phyloP scores from a whole-genome alignment of 306 rosid genomes.

The Malus asiatica region DNA sequence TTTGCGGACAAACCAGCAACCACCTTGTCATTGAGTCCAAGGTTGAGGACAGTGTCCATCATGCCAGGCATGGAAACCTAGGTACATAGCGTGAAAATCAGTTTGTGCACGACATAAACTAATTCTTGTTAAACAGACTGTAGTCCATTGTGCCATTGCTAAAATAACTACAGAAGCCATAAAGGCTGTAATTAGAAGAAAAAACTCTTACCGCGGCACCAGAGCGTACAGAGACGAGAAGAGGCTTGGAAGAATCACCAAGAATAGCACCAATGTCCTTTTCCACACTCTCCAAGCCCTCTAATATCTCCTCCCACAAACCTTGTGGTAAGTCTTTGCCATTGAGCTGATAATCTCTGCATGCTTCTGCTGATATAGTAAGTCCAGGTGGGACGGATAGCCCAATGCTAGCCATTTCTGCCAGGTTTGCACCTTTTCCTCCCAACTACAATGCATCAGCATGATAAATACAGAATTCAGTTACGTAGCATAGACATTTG shows the following conservation, averaged over 20 bases:
- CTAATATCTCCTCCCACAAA: conserved; percentile 81
- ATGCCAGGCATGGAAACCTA: conserved; percentile 99
- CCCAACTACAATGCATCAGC: conserved; percentile 49
- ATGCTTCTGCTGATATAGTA: conserved; percentile 90
- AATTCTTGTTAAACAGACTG: neutral
- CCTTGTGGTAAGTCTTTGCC: conserved; percentile 52
- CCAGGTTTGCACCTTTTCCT: conserved; percentile 97
- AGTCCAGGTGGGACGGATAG: conserved; percentile 90
- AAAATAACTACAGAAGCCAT: neutral
- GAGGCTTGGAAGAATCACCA: conserved; percentile 81
- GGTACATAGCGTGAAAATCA: conserved; percentile 2
- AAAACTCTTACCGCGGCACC: conserved; percentile 73
- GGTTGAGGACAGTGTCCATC: conserved; percentile 99
- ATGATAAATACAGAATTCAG: neutral
- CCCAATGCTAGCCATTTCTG: conserved; percentile 96
- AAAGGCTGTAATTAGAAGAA: neutral
- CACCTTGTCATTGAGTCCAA: conserved; percentile 87
- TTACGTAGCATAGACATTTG: neutral
- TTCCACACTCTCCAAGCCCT: conserved; percentile 60
- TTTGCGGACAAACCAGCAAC: conserved; percentile 78
- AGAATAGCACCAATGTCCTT: conserved; percentile 67
- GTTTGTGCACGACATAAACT: neutral
- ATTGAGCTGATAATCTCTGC: conserved; percentile 77
- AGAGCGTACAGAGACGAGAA: conserved; percentile 85
- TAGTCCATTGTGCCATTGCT: neutral